Evolutionary conservation across 2,329 filamentous ascomycete species (phyloP), one percentile per base, ranked within the genome.

Genomic region (Ophiostoma quercus): DNA sequence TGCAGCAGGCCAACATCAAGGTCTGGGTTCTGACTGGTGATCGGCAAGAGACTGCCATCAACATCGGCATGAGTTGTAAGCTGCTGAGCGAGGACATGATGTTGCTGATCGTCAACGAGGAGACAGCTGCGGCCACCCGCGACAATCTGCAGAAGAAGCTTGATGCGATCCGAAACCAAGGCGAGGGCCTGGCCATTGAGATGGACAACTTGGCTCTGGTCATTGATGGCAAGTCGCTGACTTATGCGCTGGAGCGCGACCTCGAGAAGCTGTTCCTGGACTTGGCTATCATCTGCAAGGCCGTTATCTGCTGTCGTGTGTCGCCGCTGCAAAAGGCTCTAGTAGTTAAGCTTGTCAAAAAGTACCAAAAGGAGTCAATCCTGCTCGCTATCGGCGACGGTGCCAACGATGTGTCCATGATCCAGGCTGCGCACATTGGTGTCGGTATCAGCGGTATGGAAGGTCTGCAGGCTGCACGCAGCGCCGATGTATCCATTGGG

Each of bases 351-450:
- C 87, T 98, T 74, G 95, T 99, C 77, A 99, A 98, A 81, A 92
- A 93, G 74, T 87, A 87, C 74, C 92, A 97, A 78, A 87, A 95
- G 74, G 92, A 97, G 77, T 88, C 92, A 14, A 93, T 99, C 74
- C 88, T 97, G 68, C 87, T 99, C 67, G 95, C 95, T 68, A 97
- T 99, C 78, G 95, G 95, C 74, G 95, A 99, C 76, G 95, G 95
- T 74, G 95, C 95, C 66, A 99, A 99, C 80, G 95, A 99, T 77
- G 95, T 99, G n/a, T 97, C 94, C 22, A 99, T 99, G 95, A 99
- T 99, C 69, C 95, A 99, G 82, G 95, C 95, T 12, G 95, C 95
- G 14, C 95, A 99, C 78, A 96, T 99, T 74, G 95, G 95, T 73
- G 92, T 99, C 63, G 95, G 95, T 80, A 99, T 99, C 79, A 97